A percentile compares a stretch with the other conserved stretches of the same genome.
Evolutionary conservation across 2,329 filamentous ascomycete genomes (phyloP).

Genomic region (Colletotrichum aenigma): DNA sequence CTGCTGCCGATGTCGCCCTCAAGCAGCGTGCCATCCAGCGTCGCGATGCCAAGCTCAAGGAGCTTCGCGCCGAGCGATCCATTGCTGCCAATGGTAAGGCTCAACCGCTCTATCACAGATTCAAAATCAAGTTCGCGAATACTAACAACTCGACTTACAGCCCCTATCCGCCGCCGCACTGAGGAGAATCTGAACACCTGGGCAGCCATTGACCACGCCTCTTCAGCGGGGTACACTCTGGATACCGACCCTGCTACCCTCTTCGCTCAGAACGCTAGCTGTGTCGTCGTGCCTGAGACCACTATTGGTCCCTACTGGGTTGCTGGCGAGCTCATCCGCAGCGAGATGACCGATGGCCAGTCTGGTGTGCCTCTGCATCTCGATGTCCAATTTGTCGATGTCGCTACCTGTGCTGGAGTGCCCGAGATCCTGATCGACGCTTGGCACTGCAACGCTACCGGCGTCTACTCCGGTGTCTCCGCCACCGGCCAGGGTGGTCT

Average conservation of each 20-base stretch:
- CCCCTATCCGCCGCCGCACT: not conserved
- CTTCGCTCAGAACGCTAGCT: not conserved
- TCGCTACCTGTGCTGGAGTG: slow-evolving; percentile 23
- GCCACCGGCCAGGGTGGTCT: slow-evolving; percentile 5
- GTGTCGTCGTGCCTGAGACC: not conserved
- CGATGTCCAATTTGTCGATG: slow-evolving; percentile 24
- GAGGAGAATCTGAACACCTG: not conserved
- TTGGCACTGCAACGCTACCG: slow-evolving; percentile 34
- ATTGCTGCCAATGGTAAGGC: not conserved
- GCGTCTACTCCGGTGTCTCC: slow-evolving; percentile 41
- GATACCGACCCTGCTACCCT: not conserved
- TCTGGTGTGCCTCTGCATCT: slow-evolving; percentile 44
- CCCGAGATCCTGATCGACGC: slow-evolving; percentile 18
- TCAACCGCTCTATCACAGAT: not conserved
- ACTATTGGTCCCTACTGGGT: slow-evolving; percentile 22
- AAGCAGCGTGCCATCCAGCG: not conserved
- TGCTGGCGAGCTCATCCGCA: slow-evolving; percentile 46
- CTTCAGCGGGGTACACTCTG: not conserved
- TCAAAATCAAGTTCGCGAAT: not conserved
- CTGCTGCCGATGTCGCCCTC: not conserved
- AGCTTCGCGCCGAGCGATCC: not conserved
- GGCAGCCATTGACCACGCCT: not conserved
- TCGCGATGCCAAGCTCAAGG: not conserved
- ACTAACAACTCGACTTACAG: not conserved
- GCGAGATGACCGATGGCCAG: slow-evolving; percentile 45